Evolutionary conservation across 139 green algal genomes (phyloP).

Genomic region (Gonium pectorale): DNA sequence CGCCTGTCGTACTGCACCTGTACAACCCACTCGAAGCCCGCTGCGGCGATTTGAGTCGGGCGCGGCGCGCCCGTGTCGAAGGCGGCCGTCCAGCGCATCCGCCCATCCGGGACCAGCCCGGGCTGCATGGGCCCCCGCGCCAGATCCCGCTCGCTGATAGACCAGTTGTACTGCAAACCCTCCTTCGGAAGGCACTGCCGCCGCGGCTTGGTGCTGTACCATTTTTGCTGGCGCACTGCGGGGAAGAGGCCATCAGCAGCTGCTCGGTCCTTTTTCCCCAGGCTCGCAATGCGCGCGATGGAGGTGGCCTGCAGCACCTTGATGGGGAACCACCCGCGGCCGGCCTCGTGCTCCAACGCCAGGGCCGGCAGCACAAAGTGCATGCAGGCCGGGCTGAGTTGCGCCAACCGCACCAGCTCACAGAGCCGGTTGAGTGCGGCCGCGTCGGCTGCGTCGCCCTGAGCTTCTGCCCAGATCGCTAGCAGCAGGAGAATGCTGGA

Average conservation of each 20-base stretch:
- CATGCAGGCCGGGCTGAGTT: not conserved
- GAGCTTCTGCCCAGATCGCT: not conserved
- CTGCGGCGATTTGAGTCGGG: not conserved
- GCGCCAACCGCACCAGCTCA: not conserved
- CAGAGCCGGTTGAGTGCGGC: not conserved
- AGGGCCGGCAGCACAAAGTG: not conserved
- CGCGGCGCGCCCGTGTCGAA: not conserved
- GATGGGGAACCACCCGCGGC: constrained; percentile 7
- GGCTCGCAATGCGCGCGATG: constrained; percentile 1
- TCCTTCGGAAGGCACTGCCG: not conserved
- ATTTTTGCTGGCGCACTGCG: too few species aligned
- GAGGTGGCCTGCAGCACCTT: not conserved
- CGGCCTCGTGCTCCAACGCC: not conserved
- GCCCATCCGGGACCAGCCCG: not conserved
- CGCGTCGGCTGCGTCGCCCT: not conserved
- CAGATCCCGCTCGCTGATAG: not conserved
- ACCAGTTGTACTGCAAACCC: not conserved
- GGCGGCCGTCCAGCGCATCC: not conserved
- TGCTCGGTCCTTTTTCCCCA: not conserved
- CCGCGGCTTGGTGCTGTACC: not conserved
- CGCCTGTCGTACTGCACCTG: not conserved
- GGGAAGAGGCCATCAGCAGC: not conserved
- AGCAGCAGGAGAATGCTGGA: constrained; percentile 18
- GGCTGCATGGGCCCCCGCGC: not conserved
- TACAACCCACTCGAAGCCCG: not conserved